Base-by-base conservation (phyloP, 345 rosid genomes). In the Hibiscus mutabilis region DNA sequence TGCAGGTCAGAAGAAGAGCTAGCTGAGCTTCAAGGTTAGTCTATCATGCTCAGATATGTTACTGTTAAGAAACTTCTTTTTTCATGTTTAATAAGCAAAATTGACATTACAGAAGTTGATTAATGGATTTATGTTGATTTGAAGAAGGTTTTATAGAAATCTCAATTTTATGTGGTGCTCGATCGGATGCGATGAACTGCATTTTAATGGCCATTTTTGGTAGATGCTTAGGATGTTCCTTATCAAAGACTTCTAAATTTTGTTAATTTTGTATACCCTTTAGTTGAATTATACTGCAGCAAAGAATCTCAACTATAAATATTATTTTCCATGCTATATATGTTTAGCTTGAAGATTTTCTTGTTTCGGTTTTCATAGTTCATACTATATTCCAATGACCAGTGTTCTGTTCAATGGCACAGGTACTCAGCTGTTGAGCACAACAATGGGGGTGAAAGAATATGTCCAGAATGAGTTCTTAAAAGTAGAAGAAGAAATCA, bases 1-100 rank as follows among this genome's bases (percentile, higher is more conserved):
- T 78, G 84, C 98, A 94, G 98, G 96, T 91, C 97, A 78, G 96
- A 91, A 80, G 92, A 90, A 76, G 98, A 94, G 88, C 89, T 91
- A 70, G 87, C 82, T 67, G 89, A 94, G 84, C 85, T 94, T 75
- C 88, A 88, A 90, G 98, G 98, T 93, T 49, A 49, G 55, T 19
- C n/a, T 47, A 4, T 47, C 52, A 47, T 47, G 14, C 1, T 14
- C 52, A 10, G n/a, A 14, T 12, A 14, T 47, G 18, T 47, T 13
- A 15, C 52, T 47, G 47, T 42, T 1, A 46, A 46, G 16, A 13
- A 14, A 13, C n/a, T 12, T 3, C 0, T 47, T 13, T 46, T 18
- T 3, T 47, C 52, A 47, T 13, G n/a, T 47, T 15, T 15, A 14
- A 13, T 47, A 47, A 47, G 52, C 13, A 53, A 6, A 53, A 19